Evolutionary conservation across 805 yeast species (phyloP), one percentile per base, ranked within the genome.

Genomic region (Saturnispora dispora): DNA sequence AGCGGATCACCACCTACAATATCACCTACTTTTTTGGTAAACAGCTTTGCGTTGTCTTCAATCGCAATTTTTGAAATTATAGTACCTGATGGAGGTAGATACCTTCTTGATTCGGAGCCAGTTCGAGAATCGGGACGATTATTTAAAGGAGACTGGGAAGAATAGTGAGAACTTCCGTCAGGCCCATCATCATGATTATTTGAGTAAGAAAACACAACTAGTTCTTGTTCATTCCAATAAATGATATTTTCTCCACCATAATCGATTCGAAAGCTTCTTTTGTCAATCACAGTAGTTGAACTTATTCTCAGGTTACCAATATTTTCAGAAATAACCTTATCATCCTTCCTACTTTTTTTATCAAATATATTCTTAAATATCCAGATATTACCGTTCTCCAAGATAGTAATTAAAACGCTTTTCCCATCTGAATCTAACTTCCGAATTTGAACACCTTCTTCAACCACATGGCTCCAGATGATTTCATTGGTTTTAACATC

Each of bases 1-100:
- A 65, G 53, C 3, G 67, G 60, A 51, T 66, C 70, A 3, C 57
- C 52, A 7, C 70, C 71, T 17, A 62, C 67, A 3, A 62, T 53
- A 2, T 53, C 50, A 6, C 28, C 44, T 33, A 62, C 58, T 37
- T 59, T 45, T 3, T 43, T 39, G 2, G 55, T 50, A n/a, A 48
- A 46, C 3, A 53, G 48, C 5, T 55, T 57, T 15, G 43, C 40
- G 40, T 58, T 60, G 33, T 57, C 58, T 37, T 65, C 69, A 45
- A 65, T 42, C 3, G 60, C 48, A 3, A 63, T 57, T 33, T 48
- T 55, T 46, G 55, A 60, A 27, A 67, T 60, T 32, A 36, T 36
- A 2, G 47, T 46, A 17, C 44, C 40, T 11, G 30, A 39, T 9
- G 47, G 46, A 1, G 52, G 48, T 35, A 11, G n/a, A 25, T 50